Base-by-base conservation (phyloP, 2,329 filamentous ascomycete species). In the Penicillium frequentans region DNA sequence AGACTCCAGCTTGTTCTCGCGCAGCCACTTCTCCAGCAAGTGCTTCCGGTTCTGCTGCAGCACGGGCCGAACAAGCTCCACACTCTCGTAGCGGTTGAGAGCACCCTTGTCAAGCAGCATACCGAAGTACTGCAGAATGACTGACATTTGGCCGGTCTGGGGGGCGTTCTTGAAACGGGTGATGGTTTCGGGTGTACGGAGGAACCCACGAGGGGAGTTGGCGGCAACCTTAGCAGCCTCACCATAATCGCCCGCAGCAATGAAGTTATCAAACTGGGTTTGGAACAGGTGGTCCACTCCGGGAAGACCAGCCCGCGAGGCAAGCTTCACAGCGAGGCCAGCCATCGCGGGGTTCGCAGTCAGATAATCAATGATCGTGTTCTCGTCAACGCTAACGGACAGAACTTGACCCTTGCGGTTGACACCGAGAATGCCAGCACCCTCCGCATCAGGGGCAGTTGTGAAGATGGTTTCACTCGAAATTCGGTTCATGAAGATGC, bases 401-500 rank as follows among this genome's bases (percentile, higher is more conserved):
- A 99, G 84, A 47, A 98, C 93, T 78, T 99, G 95, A 62, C 95
- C 96, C 81, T 96, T 96, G 70, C 96, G 89, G 81, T 99, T 99
- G 73, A 99, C 93, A 67, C 91, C 92, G 52, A 99, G 85, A 61
- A 99, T 89, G 68, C 96, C 96, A 46, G 89, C 86, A 19, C 91
- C 96, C 23, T 92, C 88, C 54, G 85, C 84, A 73, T 99, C 95
- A 35, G 88, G 81, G 47, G 91, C 89, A 21, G 93, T 97, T 26
- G 93, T 96, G 80, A 99, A 99, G 74, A 99, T 98, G 26, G 95
- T 99, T 74, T 99, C 95, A 81, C 92, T 96, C 33, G 95, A 99
- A 70, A 99, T 99, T 68, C 96, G 90, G 83, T 99, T 99, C 92
- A 99, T 96, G 85, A 97, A 99, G 73, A 99, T 95, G 74, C 91